phyloP scores from a whole-genome alignment of 2,329 filamentous ascomycete genomes.

The Xylaria arbuscula region DNA sequence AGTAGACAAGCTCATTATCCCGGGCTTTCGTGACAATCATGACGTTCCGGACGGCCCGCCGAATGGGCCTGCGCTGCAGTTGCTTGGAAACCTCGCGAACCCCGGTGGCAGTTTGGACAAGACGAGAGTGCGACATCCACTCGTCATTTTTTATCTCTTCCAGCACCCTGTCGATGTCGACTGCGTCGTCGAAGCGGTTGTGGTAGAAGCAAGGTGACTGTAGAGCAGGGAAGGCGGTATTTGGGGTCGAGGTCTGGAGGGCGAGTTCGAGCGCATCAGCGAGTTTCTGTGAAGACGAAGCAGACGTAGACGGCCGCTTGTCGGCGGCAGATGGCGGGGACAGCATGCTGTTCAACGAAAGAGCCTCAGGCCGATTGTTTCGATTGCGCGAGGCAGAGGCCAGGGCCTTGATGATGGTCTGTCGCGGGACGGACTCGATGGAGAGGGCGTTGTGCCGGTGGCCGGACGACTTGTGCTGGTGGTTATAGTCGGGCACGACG shows the following conservation, averaged over 20 bases:
- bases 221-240: constrained; percentile 72
- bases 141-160: constrained; percentile 93
- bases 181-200: constrained; percentile 93
- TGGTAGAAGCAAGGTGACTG: constrained; percentile 98
- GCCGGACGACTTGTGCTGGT: constrained; percentile 39
- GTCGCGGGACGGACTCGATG: constrained; percentile 76
- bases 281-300: constrained; percentile 69
- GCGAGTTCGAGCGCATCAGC: constrained; percentile 69
- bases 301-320: constrained; percentile 55
- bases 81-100: constrained; percentile 97
- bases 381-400: constrained; percentile 72
- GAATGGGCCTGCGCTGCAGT: constrained; percentile 90
- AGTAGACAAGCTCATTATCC: constrained; percentile 89
- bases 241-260: constrained; percentile 56
- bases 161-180: constrained; percentile 93
- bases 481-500: constrained; percentile 46
- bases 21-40: constrained; percentile 99
- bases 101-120: constrained; percentile 94
- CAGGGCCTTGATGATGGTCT: constrained; percentile 85
- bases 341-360: constrained; percentile 71
- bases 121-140: constrained; percentile 89
- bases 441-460: constrained; percentile 66
- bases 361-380: constrained; percentile 70
- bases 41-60: constrained; percentile 88
- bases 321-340: constrained; percentile 55